Evolutionary conservation across 345 rosid genomes (phyloP), one percentile per base, ranked within the genome.

Genomic region (Murraya koenigii): DNA sequence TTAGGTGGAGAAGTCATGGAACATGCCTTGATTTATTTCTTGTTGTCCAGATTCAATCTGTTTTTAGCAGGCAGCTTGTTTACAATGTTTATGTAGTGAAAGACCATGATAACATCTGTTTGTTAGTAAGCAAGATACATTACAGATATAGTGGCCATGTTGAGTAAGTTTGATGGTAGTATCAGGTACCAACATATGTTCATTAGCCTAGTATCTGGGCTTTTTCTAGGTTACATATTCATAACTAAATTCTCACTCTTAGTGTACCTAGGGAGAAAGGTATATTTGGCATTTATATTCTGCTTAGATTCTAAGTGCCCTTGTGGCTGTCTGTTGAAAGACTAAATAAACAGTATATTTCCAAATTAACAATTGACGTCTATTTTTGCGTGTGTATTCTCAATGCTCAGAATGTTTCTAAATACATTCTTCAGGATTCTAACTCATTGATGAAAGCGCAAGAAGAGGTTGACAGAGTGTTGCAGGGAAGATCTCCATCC

Each of bases 381-480:
- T 28, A 11, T 28, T 19, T 44, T 28, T 61, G 49, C 41, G 15
- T 17, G 33, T 60, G 39, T 49, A 14, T 17, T 74, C 6, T 30
- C 9, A 30, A 44, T 30, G 23, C 36, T 74, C 20, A 13, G n/a
- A 38, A 44, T 47, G 28, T 32, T 66, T 59, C 65, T 14, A 54
- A 77, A 68, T 54, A 26, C 35, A 3, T 47, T 26, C 22, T 56
- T 52, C 82, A 93, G 99, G 88, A 91, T 80, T 65, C 86, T 20
- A 66, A 87, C 8, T 85, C 94, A 20, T 80, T 93, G 82, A 80
- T 56, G 77, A 95, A 89, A 84, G 98, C 96, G 30, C 98, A 91
- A 82, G 90, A 93, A 78, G 97, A 95, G 86, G 96, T 93, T 41
- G 99, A 93, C 80, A 86, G 84, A 81, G 93, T 95, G 72, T 81